Conservation (phyloP, 208 protist species). For the Trypanosoma melophagium region DNA sequence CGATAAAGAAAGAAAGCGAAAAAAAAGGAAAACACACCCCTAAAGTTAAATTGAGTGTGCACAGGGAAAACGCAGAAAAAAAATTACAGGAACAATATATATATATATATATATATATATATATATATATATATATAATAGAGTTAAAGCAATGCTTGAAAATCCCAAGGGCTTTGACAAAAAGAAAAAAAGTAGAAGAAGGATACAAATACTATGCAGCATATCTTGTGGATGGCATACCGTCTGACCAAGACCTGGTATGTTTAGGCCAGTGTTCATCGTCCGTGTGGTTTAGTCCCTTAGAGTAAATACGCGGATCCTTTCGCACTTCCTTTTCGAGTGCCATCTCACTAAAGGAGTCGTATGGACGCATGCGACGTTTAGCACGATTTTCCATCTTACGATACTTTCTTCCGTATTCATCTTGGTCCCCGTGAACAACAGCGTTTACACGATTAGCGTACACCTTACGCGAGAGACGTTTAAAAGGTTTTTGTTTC, state of each 20-base stretch:
- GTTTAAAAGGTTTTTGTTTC: constrained; percentile 67
- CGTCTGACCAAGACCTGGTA: constrained; percentile 47
- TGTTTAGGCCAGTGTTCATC: constrained; percentile 63
- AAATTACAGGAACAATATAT: too few species aligned
- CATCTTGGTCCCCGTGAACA: constrained; percentile 85
- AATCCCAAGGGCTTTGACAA: not conserved
- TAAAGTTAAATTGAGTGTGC: too few species aligned
- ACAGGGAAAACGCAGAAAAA: too few species aligned
- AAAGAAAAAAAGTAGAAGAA: not conserved
- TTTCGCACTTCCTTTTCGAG: constrained; percentile 78
- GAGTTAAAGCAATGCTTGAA: too few species aligned
- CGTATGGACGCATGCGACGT: constrained; percentile 52
- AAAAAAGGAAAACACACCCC: too few species aligned
- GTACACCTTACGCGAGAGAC: constrained; percentile 78
- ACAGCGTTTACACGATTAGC: constrained; percentile 87
- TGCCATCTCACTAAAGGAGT: constrained; percentile 72
- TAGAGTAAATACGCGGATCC: constrained; percentile 55
- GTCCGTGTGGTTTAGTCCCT: constrained; percentile 44
- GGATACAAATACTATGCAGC: constrained; percentile 1
- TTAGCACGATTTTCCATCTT: constrained; percentile 48
- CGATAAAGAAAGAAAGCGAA: too few species aligned
- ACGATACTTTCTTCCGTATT: constrained; percentile 75
- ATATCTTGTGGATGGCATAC: constrained; percentile 60
- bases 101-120: too few species aligned
- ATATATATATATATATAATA: too few species aligned